Evolutionary conservation across 1,284 basidiomycete genomes (phyloP).

Genomic region (Apiotrichum brassicae): DNA sequence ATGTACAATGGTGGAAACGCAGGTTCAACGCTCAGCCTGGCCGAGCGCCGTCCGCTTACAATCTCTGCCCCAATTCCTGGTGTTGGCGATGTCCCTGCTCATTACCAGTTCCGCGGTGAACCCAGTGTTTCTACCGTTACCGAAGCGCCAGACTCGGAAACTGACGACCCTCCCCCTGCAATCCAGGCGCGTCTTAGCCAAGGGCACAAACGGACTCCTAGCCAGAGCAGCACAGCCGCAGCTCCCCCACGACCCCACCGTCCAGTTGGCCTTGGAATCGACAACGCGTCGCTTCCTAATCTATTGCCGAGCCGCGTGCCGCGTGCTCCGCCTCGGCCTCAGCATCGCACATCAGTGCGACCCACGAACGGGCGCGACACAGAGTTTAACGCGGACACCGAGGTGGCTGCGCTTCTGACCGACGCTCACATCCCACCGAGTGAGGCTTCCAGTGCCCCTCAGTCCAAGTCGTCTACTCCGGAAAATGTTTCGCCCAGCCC

Average conservation of each 20-base stretch:
- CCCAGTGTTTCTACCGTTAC: no score
- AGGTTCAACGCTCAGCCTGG: neutral
- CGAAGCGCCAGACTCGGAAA: no score
- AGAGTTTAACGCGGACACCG: constrained; percentile 2
- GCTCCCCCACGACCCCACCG: neutral
- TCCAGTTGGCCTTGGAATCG: neutral
- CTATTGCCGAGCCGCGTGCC: no score
- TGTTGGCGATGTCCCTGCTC: constrained; percentile 1
- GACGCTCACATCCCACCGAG: neutral
- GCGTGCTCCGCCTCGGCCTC: neutral
- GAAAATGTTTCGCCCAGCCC: no score
- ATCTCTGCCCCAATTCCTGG: constrained; percentile 2
- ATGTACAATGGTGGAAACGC: neutral
- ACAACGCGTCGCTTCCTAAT: no score
- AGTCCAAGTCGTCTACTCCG: no score
- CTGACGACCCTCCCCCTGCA: no score
- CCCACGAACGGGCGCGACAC: neutral
- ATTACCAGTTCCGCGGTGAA: neutral
- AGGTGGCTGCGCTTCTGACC: constrained; percentile 1
- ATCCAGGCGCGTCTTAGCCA: no score
- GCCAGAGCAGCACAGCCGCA: neutral
- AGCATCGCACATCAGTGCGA: neutral
- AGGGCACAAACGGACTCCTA: neutral
- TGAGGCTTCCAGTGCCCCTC: no score
- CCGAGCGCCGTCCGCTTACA: neutral